Evolutionary conservation across 179 eudicot genomes (phyloP).

Genomic region (Silene coronaria): DNA sequence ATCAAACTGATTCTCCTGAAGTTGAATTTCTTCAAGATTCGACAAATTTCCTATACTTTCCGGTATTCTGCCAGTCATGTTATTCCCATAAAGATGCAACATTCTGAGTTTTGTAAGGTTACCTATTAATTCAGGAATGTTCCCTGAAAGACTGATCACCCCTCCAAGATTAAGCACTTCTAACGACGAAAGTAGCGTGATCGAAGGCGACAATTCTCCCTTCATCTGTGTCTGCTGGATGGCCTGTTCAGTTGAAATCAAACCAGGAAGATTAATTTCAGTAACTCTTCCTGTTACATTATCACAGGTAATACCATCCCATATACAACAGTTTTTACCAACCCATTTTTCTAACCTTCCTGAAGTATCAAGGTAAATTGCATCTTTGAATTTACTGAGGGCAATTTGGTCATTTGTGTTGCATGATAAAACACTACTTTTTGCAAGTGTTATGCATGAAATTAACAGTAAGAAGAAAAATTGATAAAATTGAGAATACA

Average conservation of each 20-base stretch:
- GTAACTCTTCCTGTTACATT: conserved; percentile 40
- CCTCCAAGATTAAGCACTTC: conserved; percentile 48
- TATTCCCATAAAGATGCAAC: conserved; percentile 26
- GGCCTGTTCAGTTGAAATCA: conserved; percentile 28
- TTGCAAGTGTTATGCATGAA: conserved; percentile 3
- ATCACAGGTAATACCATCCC: conserved; percentile 47
- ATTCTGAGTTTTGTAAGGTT: conserved; percentile 36
- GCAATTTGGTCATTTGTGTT: conserved; percentile 37
- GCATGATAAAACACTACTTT: conserved; percentile 21
- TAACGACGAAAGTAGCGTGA: conserved; percentile 36
- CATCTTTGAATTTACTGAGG: conserved; percentile 30
- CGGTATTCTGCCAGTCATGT: conserved; percentile 33
- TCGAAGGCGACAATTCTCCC: conserved; percentile 39
- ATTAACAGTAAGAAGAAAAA: conserved; percentile 18
- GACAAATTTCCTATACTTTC: conserved; percentile 36
- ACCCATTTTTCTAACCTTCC: conserved; percentile 38
- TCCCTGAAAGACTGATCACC: conserved; percentile 32
- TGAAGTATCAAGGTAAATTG: conserved; percentile 37
- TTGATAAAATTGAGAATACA: conserved; percentile 19
- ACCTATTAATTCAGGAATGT: conserved; percentile 37
- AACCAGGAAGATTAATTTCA: conserved; percentile 42
- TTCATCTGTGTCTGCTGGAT: conserved; percentile 35
- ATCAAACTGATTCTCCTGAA: conserved; percentile 32
- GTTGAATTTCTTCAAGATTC: conserved; percentile 42
- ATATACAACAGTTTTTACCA: conserved; percentile 42